Evolutionary conservation across 257 asterid species (phyloP).

Genomic region (Cruciata laevipes): DNA sequence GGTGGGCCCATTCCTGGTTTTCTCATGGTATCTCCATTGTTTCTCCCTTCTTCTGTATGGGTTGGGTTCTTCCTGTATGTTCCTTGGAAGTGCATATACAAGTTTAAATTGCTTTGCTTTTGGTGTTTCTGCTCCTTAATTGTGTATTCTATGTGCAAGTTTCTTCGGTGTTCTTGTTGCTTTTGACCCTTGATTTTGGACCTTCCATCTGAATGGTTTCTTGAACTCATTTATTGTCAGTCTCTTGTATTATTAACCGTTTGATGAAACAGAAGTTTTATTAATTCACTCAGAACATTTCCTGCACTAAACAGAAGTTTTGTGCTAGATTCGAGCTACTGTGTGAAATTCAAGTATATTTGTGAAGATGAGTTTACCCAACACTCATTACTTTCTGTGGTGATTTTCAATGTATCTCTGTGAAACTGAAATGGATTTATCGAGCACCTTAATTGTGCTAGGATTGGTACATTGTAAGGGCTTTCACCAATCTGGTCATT

Average conservation of each 20-base stretch:
- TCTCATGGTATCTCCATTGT: constrained; percentile 9
- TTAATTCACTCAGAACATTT: not conserved
- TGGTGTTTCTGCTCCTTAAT: not conserved
- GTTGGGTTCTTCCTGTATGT: not conserved
- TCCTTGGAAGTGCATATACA: not conserved
- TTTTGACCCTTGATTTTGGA: not conserved
- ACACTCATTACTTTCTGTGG: not conserved
- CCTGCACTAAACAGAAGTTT: not conserved
- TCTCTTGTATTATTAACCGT: not conserved
- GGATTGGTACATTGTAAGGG: not conserved
- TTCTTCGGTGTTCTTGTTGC: not conserved
- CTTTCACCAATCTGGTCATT: not conserved
- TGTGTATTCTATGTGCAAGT: not conserved
- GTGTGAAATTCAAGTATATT: not conserved
- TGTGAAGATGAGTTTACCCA: not conserved
- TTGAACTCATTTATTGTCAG: not conserved
- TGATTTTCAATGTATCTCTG: not conserved
- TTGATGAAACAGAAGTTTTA: not conserved
- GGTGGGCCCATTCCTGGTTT: not conserved
- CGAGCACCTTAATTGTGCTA: no score
- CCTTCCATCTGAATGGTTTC: not conserved
- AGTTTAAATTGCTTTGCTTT: not conserved
- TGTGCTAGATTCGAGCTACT: not conserved
- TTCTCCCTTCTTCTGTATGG: not conserved
- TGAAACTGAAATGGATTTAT: not conserved